Percentiles rank a stretch among this genome's conserved stretches.
Conservation (phyloP, 805 yeast species). For the Scheffersomyces stipitis region DNA sequence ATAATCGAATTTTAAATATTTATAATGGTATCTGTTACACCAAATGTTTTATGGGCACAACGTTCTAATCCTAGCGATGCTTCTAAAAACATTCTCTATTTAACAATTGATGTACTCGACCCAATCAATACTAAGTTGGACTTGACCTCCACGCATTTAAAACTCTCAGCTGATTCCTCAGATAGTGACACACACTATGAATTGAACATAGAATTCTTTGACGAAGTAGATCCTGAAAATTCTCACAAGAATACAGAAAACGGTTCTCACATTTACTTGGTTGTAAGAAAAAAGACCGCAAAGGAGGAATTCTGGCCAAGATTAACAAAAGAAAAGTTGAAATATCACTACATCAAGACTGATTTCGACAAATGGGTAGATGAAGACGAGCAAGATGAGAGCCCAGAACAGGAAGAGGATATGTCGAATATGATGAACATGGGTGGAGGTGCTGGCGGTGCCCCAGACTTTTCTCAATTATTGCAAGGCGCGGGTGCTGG, state of each 20-base stretch:
- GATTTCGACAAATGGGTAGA: conserved; percentile 98
- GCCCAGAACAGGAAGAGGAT: conserved; percentile 45
- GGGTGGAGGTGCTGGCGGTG: conserved; percentile 19
- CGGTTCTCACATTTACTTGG: conserved; percentile 63
- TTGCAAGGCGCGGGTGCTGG: conserved; percentile 32
- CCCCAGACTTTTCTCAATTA: conserved; percentile 18
- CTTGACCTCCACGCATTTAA: conserved; percentile 55
- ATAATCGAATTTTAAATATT: no score
- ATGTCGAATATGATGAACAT: conserved; percentile 32
- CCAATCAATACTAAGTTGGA: conserved; percentile 61
- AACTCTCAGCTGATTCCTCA: conserved; percentile 48
- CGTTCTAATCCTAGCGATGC: conserved; percentile 77
- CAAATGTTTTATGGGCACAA: conserved; percentile 91
- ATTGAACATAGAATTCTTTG: conserved; percentile 71
- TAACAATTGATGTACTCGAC: conserved; percentile 75
- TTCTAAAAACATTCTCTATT: conserved; percentile 69
- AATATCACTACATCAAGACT: conserved; percentile 79
- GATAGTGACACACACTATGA: conserved; percentile 54
- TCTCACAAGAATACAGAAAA: conserved; percentile 54
- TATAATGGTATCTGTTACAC: conserved; percentile 26
- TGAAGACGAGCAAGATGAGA: conserved; percentile 93
- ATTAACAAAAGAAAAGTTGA: conserved; percentile 81
- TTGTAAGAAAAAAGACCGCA: conserved; percentile 66
- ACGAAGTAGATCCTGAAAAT: conserved; percentile 65
- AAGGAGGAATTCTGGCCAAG: conserved; percentile 93